Conservation (phyloP, 225 moss, liverwort and hornwort genomes). For the Takakia lepidozioides region DNA sequence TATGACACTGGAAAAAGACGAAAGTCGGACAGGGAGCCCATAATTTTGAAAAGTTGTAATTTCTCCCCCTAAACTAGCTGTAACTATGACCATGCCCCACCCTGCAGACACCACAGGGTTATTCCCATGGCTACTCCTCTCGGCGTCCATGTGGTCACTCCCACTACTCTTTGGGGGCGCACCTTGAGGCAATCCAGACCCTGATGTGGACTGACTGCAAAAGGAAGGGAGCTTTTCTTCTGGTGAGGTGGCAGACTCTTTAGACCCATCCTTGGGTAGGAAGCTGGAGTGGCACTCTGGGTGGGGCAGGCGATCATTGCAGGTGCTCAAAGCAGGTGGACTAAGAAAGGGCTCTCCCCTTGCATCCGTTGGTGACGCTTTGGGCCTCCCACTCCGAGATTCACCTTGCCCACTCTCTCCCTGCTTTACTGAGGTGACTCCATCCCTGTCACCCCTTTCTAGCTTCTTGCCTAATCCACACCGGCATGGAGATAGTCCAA, state of each 20-base stretch:
- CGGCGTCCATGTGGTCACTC: slow-evolving; percentile 25
- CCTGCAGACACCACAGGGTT: slow-evolving; percentile 29
- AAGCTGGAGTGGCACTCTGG: slow-evolving; percentile 52
- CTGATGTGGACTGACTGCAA: slow-evolving; percentile 36
- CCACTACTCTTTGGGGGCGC: slow-evolving; percentile 51
- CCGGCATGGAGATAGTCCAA: slow-evolving; percentile 40
- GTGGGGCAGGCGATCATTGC: slow-evolving; percentile 31
- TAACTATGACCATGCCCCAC: slow-evolving; percentile 88
- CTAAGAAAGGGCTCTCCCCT: slow-evolving; percentile 14
- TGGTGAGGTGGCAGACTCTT: slow-evolving; percentile 81
- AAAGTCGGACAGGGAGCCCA: slow-evolving; percentile 83
- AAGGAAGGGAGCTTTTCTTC: slow-evolving; percentile 71
- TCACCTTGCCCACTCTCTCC: slow-evolving; percentile 12
- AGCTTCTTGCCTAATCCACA: slow-evolving; percentile 36
- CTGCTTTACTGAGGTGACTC: slow-evolving; percentile 21
- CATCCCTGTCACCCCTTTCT: slow-evolving; percentile 27
- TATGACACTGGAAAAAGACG: too few relatives aligned
- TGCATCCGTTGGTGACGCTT: slow-evolving; percentile 18
- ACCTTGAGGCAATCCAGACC: slow-evolving; percentile 60
- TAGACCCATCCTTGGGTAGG: slow-evolving; percentile 54
- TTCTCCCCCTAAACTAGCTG: slow-evolving; percentile 83
- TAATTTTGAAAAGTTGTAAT: slow-evolving; percentile 94
- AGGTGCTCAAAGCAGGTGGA: slow-evolving; percentile 27
- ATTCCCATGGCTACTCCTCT: slow-evolving; percentile 26
- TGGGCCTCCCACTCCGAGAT: slow-evolving; percentile 14